Conservation (phyloP, 2,329 filamentous ascomycete species). For the Ophiosphaerella herpotricha region DNA sequence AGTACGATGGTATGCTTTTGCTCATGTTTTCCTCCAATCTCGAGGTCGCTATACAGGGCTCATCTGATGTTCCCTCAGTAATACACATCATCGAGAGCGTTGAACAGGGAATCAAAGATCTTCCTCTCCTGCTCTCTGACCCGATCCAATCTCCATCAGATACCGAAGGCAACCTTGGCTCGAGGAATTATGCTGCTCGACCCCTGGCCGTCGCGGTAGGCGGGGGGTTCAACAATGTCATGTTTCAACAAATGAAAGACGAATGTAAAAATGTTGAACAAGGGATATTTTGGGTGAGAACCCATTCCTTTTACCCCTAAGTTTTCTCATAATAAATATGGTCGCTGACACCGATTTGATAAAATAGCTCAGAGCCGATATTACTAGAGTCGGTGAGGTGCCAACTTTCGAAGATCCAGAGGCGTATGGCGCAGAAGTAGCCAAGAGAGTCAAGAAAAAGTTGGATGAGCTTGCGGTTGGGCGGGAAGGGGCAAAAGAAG, state of each 20-base stretch:
- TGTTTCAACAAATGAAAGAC: slow-evolving; percentile 3
- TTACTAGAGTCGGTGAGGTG: background rate
- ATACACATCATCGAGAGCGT: slow-evolving; percentile 17
- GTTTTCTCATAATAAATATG: background rate
- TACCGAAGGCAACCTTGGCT: slow-evolving; percentile 2
- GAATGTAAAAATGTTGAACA: slow-evolving; percentile 7
- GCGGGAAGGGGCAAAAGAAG: background rate
- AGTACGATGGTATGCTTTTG: slow-evolving; percentile 15
- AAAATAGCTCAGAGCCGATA: slow-evolving; percentile 2
- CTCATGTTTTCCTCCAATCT: background rate
- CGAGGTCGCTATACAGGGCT: background rate
- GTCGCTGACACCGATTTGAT: background rate
- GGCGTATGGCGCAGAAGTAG: slow-evolving; percentile 10
- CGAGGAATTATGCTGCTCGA: slow-evolving; percentile 9
- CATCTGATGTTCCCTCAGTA: background rate
- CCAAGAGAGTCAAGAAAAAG: slow-evolving; percentile 8
- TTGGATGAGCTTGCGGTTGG: slow-evolving; percentile 9
- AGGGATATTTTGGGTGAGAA: slow-evolving; percentile 10
- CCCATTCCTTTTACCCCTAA: background rate
- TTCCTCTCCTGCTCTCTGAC: slow-evolving; percentile 11
- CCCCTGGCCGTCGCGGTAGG: slow-evolving; percentile 9
- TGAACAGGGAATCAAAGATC: slow-evolving; percentile 8
- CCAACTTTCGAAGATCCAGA: slow-evolving; percentile 6
- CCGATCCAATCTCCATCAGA: background rate
- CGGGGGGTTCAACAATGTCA: slow-evolving; percentile 8